Percentiles rank a stretch among this genome's conserved stretches.
phyloP scores from a whole-genome alignment of 176 grass and related monocot species.

The Oryza brachyantha region DNA sequence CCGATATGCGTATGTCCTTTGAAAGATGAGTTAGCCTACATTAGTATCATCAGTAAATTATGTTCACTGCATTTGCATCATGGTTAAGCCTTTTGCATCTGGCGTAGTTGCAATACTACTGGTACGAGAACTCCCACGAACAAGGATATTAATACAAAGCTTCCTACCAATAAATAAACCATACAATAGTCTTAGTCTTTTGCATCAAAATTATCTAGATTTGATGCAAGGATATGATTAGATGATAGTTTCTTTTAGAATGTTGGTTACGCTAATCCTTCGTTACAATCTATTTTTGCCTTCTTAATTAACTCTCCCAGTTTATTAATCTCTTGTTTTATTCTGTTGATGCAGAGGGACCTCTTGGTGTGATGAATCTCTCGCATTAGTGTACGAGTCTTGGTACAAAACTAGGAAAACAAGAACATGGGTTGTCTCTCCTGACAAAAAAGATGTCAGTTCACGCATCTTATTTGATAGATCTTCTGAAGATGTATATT shows the following conservation, averaged over 20 bases:
- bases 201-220: neutral
- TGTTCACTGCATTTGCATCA: conserved; percentile 19
- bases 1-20: conserved; percentile 80
- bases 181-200: neutral
- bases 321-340: conserved; percentile 26
- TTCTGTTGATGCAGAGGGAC: conserved; percentile 62
- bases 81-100: conserved; percentile 24
- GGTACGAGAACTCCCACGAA: conserved; percentile 2
- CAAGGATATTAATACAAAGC: neutral
- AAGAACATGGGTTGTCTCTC: conserved; percentile 90
- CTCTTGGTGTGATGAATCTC: conserved; percentile 91
- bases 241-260: neutral
- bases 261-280: conserved; percentile 8
- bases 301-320: conserved; percentile 25
- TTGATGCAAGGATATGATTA: neutral
- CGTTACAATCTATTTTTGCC: neutral
- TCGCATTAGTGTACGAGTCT: conserved; percentile 94
- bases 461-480: conserved; percentile 89
- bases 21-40: conserved; percentile 26
- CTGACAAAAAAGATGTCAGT: conserved; percentile 67
- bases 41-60: conserved; percentile 27
- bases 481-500: conserved; percentile 98
- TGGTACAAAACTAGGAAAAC: conserved; percentile 99
- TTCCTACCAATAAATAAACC: conserved; percentile 10
- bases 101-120: conserved; percentile 11